A percentile compares a stretch with the other conserved stretches of the same genome.
Evolutionary conservation across 2,329 filamentous ascomycete genomes (phyloP).

Genomic region (Grosmannia serpens): DNA sequence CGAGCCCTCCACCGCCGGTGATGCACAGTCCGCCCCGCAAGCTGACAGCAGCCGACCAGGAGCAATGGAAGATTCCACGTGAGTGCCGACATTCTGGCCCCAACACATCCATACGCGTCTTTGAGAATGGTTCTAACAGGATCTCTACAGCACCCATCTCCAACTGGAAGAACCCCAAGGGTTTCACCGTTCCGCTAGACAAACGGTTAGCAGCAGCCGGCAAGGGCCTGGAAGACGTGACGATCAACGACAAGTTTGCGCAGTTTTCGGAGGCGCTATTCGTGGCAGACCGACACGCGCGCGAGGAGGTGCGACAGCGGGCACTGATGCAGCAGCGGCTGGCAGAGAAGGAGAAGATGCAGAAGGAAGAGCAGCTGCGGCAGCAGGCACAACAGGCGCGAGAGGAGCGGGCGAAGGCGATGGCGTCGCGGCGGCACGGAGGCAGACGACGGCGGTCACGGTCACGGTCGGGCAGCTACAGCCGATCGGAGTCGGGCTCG

Average conservation of each 20-base stretch:
- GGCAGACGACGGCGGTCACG: constrained; percentile 15
- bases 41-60: constrained; percentile 91
- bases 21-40: constrained; percentile 94
- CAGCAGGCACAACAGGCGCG: constrained; percentile 82
- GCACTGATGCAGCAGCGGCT: constrained; percentile 91
- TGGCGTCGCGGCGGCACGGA: constrained; percentile 23
- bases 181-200: constrained; percentile 90
- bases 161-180: constrained; percentile 99
- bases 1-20: constrained; percentile 83
- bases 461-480: constrained; percentile 25
- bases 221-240: constrained; percentile 79
- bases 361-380: constrained; percentile 87
- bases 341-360: constrained; percentile 89
- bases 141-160: constrained; percentile 58
- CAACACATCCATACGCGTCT: neutral
- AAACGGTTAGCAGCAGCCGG: constrained; percentile 93
- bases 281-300: constrained; percentile 85
- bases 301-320: constrained; percentile 88
- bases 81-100: constrained; percentile 1
- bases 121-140: neutral
- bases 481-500: constrained; percentile 27
- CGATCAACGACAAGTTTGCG: constrained; percentile 97
- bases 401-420: constrained; percentile 54
- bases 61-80: constrained; percentile 77
- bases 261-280: constrained; percentile 91